A percentile compares a stretch with the other conserved stretches of the same genome.
phyloP scores from a whole-genome alignment of 2,329 filamentous ascomycete genomes.

The Colletotrichum lindemuthianum region DNA sequence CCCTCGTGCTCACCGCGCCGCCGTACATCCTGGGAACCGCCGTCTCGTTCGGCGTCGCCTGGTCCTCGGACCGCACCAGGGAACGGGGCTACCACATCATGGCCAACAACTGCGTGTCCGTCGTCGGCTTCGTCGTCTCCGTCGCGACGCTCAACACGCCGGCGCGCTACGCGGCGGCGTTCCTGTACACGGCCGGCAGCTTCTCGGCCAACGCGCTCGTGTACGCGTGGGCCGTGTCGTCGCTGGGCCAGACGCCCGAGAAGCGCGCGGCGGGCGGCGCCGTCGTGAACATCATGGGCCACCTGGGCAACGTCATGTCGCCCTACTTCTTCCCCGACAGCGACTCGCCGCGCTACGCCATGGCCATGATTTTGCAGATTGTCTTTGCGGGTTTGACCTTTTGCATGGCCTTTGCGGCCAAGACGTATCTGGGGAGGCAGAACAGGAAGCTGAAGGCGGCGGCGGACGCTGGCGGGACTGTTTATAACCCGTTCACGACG shows the following conservation, averaged over 20 bases:
- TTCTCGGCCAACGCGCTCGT: conserved; percentile 50
- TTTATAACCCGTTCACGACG: conserved; percentile 36
- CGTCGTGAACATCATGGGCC: conserved; percentile 55
- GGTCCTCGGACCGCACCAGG: conserved; percentile 54
- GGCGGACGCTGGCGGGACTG: conserved; percentile 20
- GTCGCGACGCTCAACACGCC: conserved; percentile 43
- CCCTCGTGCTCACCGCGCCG: conserved; percentile 56
- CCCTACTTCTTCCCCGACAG: conserved; percentile 54
- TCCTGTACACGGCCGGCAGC: conserved; percentile 49
- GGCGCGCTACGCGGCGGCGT: conserved; percentile 46
- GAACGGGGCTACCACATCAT: conserved; percentile 54
- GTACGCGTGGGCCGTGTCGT: conserved; percentile 53
- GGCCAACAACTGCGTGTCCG: conserved; percentile 48
- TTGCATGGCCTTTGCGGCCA: conserved; percentile 19
- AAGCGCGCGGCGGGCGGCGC: conserved; percentile 54
- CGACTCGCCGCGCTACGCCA: conserved; percentile 52
- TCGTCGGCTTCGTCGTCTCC: conserved; percentile 51
- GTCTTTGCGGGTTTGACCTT: conserved; percentile 31
- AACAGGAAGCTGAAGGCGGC: conserved; percentile 34
- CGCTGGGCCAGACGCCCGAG: conserved; percentile 53
- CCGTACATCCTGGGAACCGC: conserved; percentile 57
- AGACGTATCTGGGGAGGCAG: conserved; percentile 31
- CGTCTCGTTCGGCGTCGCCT: conserved; percentile 53
- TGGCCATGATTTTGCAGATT: conserved; percentile 47
- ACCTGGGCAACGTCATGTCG: conserved; percentile 56